A percentile compares a stretch with the other conserved stretches of the same genome.
Evolutionary conservation across 2,329 filamentous ascomycete genomes (phyloP).

Genomic region (Pseudocercospora musae): DNA sequence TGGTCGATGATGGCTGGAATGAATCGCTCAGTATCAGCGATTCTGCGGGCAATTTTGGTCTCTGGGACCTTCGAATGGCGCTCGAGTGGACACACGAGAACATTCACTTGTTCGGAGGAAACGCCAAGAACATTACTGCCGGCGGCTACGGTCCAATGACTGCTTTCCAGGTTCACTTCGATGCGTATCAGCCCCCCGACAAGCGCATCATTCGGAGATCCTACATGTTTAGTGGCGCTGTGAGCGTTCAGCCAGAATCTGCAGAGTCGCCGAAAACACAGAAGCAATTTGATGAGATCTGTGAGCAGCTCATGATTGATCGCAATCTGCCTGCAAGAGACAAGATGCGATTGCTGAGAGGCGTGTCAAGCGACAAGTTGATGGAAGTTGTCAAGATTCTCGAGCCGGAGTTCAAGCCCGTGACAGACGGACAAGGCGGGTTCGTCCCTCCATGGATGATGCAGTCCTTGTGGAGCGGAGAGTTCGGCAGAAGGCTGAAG

Average conservation of each 20-base stretch:
- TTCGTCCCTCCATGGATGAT: constrained; percentile 19
- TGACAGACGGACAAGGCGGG: constrained; percentile 19
- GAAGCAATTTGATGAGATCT: constrained; percentile 19
- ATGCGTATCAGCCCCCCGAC: constrained; percentile 18
- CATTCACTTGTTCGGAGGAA: constrained; percentile 50
- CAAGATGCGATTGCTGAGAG: constrained; percentile 15
- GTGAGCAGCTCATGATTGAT: constrained; percentile 18
- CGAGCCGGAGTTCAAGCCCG: constrained; percentile 16
- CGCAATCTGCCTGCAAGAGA: constrained; percentile 11
- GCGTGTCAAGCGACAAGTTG: constrained; percentile 14
- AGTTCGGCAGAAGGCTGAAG: constrained; percentile 17
- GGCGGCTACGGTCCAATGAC: constrained; percentile 36
- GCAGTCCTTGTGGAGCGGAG: constrained; percentile 19
- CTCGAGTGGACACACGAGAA: constrained; percentile 55
- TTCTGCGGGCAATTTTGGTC: constrained; percentile 45
- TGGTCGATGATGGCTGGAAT: constrained; percentile 27
- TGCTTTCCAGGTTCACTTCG: constrained; percentile 20
- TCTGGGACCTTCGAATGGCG: constrained; percentile 56
- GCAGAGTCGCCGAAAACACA: constrained; percentile 14
- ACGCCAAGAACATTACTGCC: constrained; percentile 50
- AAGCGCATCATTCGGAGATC: constrained; percentile 17
- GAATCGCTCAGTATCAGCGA: constrained; percentile 6
- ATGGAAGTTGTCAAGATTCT: constrained; percentile 14
- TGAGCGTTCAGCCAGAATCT: constrained; percentile 15
- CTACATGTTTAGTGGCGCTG: constrained; percentile 20